These are phyloP conservation scores for Ganoderma lingzhi DNA, from an alignment of 1,284 basidiomycete genomes.

Conservation along the genomic window DNA sequence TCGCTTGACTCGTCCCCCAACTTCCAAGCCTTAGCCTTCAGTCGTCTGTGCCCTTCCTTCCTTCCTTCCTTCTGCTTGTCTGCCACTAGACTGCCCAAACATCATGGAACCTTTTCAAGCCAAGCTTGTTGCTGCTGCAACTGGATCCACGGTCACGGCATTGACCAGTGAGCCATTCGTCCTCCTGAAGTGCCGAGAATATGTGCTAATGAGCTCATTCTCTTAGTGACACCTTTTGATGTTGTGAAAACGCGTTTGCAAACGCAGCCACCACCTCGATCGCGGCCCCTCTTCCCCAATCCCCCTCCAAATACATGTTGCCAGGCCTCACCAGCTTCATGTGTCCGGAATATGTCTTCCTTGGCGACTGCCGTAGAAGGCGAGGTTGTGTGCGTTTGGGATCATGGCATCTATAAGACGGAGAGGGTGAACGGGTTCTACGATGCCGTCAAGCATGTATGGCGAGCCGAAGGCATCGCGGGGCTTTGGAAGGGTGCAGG, in stretches of 20 bases:
- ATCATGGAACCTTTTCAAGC: slow-evolving; percentile 78
- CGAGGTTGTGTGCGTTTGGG: slow-evolving; percentile 80
- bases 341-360: slow-evolving; percentile 83
- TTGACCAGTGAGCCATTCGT: slow-evolving; percentile 72
- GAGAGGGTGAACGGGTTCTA: slow-evolving; percentile 83
- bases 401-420: slow-evolving; percentile 70
- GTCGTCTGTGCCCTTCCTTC: slow-evolving; percentile 8
- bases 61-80: slow-evolving; percentile 1
- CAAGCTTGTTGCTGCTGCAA: slow-evolving; percentile 83
- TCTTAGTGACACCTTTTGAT: slow-evolving; percentile 94
- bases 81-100: neutral
- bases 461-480: slow-evolving; percentile 76
- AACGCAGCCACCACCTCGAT: slow-evolving; percentile 67
- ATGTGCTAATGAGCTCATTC: slow-evolving; percentile 6
- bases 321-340: slow-evolving; percentile 58
- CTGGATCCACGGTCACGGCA: slow-evolving; percentile 84
- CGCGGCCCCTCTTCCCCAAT: slow-evolving; percentile 56
- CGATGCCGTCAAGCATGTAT: slow-evolving; percentile 83
- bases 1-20: slow-evolving; percentile 20
- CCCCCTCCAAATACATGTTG: slow-evolving; percentile 68
- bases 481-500: slow-evolving; percentile 93
- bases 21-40: neutral
- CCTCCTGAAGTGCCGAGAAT: slow-evolving; percentile 18
- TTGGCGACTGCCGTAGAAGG: slow-evolving; percentile 60
- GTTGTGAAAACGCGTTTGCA: slow-evolving; percentile 94